phyloP scores from a whole-genome alignment of 2,329 filamentous ascomycete genomes.

The Nakataea oryzae region DNA sequence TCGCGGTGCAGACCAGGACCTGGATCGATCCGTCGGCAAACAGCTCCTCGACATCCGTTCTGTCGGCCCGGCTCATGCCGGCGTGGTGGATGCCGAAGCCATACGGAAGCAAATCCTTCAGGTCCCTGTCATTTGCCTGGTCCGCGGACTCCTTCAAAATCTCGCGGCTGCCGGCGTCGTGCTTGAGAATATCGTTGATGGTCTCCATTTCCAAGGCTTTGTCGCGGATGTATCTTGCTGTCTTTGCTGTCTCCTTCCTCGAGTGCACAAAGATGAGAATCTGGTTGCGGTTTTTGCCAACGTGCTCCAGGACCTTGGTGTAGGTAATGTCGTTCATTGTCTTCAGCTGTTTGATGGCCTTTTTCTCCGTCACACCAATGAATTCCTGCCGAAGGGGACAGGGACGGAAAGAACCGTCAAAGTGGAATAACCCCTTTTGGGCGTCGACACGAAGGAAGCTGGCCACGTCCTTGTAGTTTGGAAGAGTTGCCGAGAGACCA shows the following conservation, averaged over 20 bases:
- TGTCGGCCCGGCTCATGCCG: conserved; percentile 91
- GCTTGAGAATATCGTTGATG: conserved; percentile 88
- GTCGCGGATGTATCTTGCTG: conserved; percentile 89
- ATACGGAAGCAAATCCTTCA: conserved; percentile 91
- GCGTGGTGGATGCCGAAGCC: conserved; percentile 98
- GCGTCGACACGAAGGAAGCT: conserved; percentile 88
- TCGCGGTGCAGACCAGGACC: conserved; percentile 93
- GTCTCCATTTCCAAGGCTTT: conserved; percentile 96
- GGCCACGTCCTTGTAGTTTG: conserved; percentile 93
- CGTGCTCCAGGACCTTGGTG: conserved; percentile 92
- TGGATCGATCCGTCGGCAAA: conserved; percentile 88
- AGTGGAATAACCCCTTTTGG: conserved; percentile 83
- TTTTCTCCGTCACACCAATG: conserved; percentile 93
- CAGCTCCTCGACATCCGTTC: conserved; percentile 88
- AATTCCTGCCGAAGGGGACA: conserved; percentile 96
- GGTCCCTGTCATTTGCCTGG: conserved; percentile 69
- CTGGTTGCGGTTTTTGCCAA: conserved; percentile 85
- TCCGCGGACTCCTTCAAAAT: conserved; percentile 79
- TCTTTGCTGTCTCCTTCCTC: conserved; percentile 95
- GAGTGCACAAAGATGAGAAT: conserved; percentile 99
- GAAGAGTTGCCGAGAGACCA: conserved; percentile 86
- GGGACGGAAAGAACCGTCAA: conserved; percentile 86
- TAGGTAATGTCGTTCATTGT: conserved; percentile 99
- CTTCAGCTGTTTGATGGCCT: conserved; percentile 97
- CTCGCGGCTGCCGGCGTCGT: conserved; percentile 83